A percentile compares a stretch with the other conserved stretches of the same genome.
These are phyloP conservation scores for Jamesozyma piceae DNA, from an alignment of 805 yeast genomes.

Conservation along the genomic window DNA sequence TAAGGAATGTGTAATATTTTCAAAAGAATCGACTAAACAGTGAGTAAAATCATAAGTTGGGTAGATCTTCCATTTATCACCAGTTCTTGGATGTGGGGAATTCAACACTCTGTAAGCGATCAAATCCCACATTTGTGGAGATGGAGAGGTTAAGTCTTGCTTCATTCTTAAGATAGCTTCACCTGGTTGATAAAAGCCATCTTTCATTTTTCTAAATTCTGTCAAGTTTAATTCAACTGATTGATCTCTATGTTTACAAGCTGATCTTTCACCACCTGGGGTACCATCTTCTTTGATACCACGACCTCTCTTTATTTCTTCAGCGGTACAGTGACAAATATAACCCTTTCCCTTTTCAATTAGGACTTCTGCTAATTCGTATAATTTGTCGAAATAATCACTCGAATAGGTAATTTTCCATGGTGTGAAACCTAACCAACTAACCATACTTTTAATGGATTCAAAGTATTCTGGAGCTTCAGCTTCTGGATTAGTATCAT, in stretches of 20 bases:
- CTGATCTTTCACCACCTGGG: slow-evolving; percentile 83
- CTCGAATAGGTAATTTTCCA: slow-evolving; percentile 93
- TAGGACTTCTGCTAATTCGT: slow-evolving; percentile 78
- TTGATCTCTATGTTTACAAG: slow-evolving; percentile 68
- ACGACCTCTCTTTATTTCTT: slow-evolving; percentile 80
- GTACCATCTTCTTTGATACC: slow-evolving; percentile 89
- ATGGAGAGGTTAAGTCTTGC: slow-evolving; percentile 80
- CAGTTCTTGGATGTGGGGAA: slow-evolving; percentile 93
- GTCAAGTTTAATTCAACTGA: slow-evolving; percentile 63
- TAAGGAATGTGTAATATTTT: slow-evolving; percentile 88
- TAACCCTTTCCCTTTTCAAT: slow-evolving; percentile 68
- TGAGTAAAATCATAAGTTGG: slow-evolving; percentile 99
- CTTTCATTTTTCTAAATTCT: slow-evolving; percentile 85
- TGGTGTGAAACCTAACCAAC: slow-evolving; percentile 91
- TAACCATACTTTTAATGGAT: slow-evolving; percentile 73
- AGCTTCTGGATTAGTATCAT: slow-evolving; percentile 98
- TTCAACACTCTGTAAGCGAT: slow-evolving; percentile 92
- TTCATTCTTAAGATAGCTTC: slow-evolving; percentile 95
- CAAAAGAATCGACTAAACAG: slow-evolving; percentile 96
- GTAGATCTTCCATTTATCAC: slow-evolving; percentile 92
- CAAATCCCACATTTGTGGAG: slow-evolving; percentile 99
- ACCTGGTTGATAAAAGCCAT: slow-evolving; percentile 81
- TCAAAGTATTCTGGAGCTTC: slow-evolving; percentile 88
- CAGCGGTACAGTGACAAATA: slow-evolving; percentile 88
- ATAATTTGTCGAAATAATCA: slow-evolving; percentile 85